A percentile compares a stretch with the other conserved stretches of the same genome.
Conservation (phyloP, 202 grass and related monocot genomes). For the Musa balbisiana region DNA sequence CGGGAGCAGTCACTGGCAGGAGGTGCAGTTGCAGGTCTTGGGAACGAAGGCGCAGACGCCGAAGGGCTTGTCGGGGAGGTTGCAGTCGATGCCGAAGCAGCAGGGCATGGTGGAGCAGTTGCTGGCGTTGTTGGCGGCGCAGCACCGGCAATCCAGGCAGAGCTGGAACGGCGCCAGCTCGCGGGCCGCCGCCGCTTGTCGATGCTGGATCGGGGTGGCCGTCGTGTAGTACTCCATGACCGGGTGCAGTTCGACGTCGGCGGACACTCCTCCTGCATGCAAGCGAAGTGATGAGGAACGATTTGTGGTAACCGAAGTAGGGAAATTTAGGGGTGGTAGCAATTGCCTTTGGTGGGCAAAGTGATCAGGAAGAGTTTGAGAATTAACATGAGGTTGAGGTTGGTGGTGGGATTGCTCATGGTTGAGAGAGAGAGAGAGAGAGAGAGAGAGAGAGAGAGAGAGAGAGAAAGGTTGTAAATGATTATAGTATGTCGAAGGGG, state of each 20-base stretch:
- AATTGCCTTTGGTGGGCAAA: background rate
- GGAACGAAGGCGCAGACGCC: slow-evolving; percentile 63
- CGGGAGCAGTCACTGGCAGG: slow-evolving; percentile 26
- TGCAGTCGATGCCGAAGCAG: slow-evolving; percentile 73
- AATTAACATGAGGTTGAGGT: background rate
- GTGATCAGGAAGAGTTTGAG: background rate
- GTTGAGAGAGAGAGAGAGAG: background rate
- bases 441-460: background rate
- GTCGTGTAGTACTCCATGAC: slow-evolving; percentile 7
- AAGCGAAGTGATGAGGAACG: too few species aligned
- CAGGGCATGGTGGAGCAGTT: slow-evolving; percentile 43
- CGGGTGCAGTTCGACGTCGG: background rate
- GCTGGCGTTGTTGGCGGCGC: slow-evolving; percentile 33
- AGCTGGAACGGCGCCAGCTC: slow-evolving; percentile 40
- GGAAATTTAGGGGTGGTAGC: too few species aligned
- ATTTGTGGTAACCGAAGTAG: too few species aligned
- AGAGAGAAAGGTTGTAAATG: background rate
- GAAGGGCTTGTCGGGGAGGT: slow-evolving; percentile 66
- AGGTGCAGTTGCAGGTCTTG: slow-evolving; percentile 38
- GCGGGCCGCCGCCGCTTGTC: background rate
- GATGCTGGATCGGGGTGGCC: slow-evolving; percentile 10
- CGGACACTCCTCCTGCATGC: background rate
- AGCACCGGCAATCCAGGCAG: slow-evolving; percentile 51
- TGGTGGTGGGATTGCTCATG: background rate
- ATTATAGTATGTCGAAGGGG: too few species aligned